phyloP scores from a whole-genome alignment of 768 basidiomycete species.

The Rhodotorula sphaerocarpa region DNA sequence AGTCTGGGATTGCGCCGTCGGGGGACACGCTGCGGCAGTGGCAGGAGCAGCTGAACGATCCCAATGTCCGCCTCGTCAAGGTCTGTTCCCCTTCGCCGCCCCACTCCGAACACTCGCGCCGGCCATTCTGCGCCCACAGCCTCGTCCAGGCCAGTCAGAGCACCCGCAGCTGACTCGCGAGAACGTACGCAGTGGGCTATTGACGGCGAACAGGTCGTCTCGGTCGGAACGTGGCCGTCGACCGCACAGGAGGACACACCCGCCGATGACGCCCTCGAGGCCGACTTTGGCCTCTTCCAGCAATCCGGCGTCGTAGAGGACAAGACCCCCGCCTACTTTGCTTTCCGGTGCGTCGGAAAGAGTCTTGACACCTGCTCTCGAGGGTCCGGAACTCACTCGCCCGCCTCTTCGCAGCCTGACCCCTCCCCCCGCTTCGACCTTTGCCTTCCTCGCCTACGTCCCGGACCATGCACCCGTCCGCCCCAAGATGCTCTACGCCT shows the following conservation, averaged over 20 bases:
- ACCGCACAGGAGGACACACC: background rate
- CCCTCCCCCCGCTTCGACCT: slow-evolving; percentile 1
- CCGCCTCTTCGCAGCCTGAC: background rate
- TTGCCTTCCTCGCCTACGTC: slow-evolving; percentile 62
- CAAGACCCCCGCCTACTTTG: slow-evolving; percentile 63
- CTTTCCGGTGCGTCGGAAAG: slow-evolving; percentile 53
- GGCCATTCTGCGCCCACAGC: background rate
- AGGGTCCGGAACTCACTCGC: background rate
- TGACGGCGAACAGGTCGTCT: slow-evolving; percentile 14
- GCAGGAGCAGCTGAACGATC: background rate
- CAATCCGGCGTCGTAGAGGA: slow-evolving; percentile 58
- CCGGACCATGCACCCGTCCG: slow-evolving; percentile 72
- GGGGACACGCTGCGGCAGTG: background rate
- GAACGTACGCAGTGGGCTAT: background rate
- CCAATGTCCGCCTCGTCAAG: slow-evolving; percentile 1
- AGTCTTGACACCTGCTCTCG: too few species aligned
- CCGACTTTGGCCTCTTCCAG: slow-evolving; percentile 51
- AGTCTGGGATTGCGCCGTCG: slow-evolving; percentile 16
- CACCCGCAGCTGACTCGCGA: too few species aligned
- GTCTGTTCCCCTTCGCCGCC: slow-evolving; percentile 1
- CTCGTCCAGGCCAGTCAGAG: too few species aligned
- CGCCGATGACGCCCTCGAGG: slow-evolving; percentile 45
- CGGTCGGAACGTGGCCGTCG: background rate
- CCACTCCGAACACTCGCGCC: too few species aligned
- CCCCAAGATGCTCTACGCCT: slow-evolving; percentile 87